phyloP scores from a whole-genome alignment of 106 monocot genomes.

The Allium sativum region DNA sequence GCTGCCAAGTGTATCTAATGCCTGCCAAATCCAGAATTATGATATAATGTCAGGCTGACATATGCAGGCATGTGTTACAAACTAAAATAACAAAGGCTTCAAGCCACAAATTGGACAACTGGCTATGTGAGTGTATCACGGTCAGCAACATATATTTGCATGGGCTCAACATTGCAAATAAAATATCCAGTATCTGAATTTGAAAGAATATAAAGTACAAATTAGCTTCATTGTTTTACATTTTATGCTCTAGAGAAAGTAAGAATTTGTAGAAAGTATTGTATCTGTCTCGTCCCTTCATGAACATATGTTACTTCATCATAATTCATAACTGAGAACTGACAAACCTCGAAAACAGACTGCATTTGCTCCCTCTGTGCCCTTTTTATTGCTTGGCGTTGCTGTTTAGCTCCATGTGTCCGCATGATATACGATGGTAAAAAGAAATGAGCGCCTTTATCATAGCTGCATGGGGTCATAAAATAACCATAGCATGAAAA shows the following conservation, averaged over 20 bases:
- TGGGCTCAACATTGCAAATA: too few relatives aligned
- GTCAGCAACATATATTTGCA: not conserved
- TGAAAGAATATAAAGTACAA: too few relatives aligned
- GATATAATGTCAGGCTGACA: too few relatives aligned
- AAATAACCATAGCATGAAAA: not conserved
- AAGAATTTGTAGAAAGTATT: too few relatives aligned
- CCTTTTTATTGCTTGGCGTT: conserved; percentile 71
- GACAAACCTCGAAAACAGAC: conserved; percentile 67
- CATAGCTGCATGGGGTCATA: conserved; percentile 44
- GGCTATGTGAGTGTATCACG: not conserved
- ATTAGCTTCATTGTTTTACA: too few relatives aligned
- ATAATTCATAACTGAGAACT: not conserved
- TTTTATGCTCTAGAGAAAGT: too few relatives aligned
- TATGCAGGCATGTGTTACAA: too few relatives aligned
- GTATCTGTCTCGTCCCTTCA: not conserved
- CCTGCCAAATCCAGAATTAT: conserved; percentile 22
- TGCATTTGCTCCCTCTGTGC: conserved; percentile 61
- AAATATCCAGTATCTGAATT: too few relatives aligned
- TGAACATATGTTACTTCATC: not conserved
- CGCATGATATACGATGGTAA: conserved; percentile 91
- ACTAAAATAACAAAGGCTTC: too few relatives aligned
- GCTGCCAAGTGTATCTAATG: conserved; percentile 75
- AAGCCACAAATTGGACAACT: too few relatives aligned
- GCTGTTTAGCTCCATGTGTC: conserved; percentile 77
- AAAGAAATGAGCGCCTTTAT: conserved; percentile 85